Base-by-base conservation (phyloP, 2,329 filamentous ascomycete genomes). In the Penicillium sp. region DNA sequence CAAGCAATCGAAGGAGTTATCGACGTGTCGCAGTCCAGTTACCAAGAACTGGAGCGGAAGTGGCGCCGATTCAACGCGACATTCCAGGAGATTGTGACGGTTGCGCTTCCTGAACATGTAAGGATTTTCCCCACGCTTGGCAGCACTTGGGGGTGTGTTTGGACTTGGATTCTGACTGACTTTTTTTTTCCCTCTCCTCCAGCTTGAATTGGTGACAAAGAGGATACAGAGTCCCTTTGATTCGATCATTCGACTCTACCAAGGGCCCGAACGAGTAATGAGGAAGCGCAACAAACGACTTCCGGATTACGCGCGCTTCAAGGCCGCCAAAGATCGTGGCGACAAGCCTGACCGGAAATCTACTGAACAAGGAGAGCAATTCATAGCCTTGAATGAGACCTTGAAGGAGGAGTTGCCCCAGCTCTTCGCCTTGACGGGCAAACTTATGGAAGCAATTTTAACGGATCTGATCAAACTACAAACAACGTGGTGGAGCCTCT, bases 231-330 rank as follows among this genome's bases (percentile, higher is more conserved):
- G 90, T 56, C 91, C 89, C 1, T 88, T 96, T 53, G 85, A 90
- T 57, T 90, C 88, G 1, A 87, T 94, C 67, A 80, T 93, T 65
- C 84, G 86, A 61, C 77, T 88, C 7, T 90, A 95, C 61, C 84
- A 86, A 45, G 86, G 88, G 33, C 90, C 91, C 2, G 87, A 90
- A 42, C 80, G 90, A 50, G 85, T 93, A 4, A 95, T 97, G 82
- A 88, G 90, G 64, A 95, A 97, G 73, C 86, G 93, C 25, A 85
- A 90, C 59, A 97, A 97, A 74, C 85, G 88, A n/a, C 80, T 94
- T 11, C 74, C 91, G 12, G 90, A 96, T 63, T 97, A 88, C 67
- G 88, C 91, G 55, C 86, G 86, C 57, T 88, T 82, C 58, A 84
- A 88, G 61, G 81, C 86, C 57, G 77, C 90, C 49, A 85, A 86